Evolutionary conservation across 2,329 filamentous ascomycete genomes (phyloP).

Genomic region (Fusarium sp.): DNA sequence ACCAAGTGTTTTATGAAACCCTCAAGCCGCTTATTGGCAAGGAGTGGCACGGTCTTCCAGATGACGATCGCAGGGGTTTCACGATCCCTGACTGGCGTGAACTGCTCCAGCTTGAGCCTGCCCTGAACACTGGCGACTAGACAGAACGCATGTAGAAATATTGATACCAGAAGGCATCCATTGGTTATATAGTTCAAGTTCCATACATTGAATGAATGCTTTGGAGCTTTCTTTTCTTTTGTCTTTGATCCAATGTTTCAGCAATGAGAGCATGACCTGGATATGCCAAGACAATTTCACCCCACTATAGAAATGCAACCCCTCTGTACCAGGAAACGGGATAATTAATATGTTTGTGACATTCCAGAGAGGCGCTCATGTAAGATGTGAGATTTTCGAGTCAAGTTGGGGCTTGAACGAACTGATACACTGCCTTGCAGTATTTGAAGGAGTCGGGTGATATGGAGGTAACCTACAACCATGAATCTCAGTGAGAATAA

Average conservation of each 20-base stretch:
- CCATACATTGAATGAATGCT: background rate
- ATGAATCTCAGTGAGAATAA: no score
- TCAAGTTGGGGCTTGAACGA: background rate
- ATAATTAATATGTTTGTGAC: background rate
- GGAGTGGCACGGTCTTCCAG: constrained; percentile 56
- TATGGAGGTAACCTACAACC: background rate
- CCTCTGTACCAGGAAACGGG: background rate
- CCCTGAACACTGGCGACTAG: constrained; percentile 31
- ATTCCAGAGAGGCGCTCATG: background rate
- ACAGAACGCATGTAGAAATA: background rate
- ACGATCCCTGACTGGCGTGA: constrained; percentile 65
- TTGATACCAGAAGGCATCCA: background rate
- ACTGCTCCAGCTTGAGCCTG: constrained; percentile 34
- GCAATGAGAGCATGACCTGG: background rate
- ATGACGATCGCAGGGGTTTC: constrained; percentile 56
- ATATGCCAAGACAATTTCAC: constrained; percentile 21
- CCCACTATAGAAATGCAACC: constrained; percentile 26
- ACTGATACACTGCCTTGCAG: background rate
- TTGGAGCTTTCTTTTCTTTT: background rate
- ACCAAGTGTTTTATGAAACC: constrained; percentile 65
- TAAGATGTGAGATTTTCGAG: background rate
- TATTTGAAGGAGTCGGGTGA: background rate
- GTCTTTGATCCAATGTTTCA: constrained; percentile 1
- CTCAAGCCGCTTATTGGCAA: constrained; percentile 63
- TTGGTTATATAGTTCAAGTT: background rate